Conservation (phyloP, 2,329 filamentous ascomycete species). For the Aspergillus brunneoviolaceus region DNA sequence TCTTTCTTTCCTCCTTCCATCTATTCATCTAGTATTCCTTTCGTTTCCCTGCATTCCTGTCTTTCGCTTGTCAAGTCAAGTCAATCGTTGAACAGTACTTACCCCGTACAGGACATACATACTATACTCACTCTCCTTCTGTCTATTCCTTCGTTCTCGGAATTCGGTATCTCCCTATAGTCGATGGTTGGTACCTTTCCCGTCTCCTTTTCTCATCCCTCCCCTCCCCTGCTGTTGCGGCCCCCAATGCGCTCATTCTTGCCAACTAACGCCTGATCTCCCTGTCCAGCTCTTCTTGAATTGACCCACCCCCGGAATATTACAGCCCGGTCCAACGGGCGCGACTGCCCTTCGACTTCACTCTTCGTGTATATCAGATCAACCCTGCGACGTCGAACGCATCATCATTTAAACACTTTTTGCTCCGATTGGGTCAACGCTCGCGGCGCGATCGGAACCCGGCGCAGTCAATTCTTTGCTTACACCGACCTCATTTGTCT, state of each 20-base stretch:
- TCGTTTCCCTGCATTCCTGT: slow-evolving; percentile 6
- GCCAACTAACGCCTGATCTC: slow-evolving; percentile 16
- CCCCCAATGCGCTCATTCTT: slow-evolving; percentile 10
- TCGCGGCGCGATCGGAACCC: slow-evolving; percentile 12
- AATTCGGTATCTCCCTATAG: slow-evolving; percentile 16
- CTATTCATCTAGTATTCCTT: slow-evolving; percentile 19
- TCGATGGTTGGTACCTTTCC: slow-evolving; percentile 14
- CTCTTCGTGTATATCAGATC: slow-evolving; percentile 4
- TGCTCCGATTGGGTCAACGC: slow-evolving; percentile 8
- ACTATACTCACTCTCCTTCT: slow-evolving; percentile 3
- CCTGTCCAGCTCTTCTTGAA: not conserved
- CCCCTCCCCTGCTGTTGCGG: slow-evolving; percentile 12
- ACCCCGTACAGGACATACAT: not conserved
- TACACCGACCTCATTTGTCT: not conserved
- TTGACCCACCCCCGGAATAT: not conserved
- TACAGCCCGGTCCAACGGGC: slow-evolving; percentile 1
- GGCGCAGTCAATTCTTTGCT: not conserved
- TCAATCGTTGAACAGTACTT: not conserved
- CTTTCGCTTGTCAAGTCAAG: slow-evolving; percentile 3
- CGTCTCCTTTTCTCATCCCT: slow-evolving; percentile 13
- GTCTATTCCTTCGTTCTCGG: slow-evolving; percentile 12
- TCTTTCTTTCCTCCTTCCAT: slow-evolving; percentile 16
- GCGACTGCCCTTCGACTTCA: slow-evolving; percentile 3
- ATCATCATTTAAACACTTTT: not conserved
- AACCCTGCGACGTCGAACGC: slow-evolving; percentile 5